Base-by-base conservation (phyloP, 331 rosid species). In the Erythrophleum ivorense region DNA sequence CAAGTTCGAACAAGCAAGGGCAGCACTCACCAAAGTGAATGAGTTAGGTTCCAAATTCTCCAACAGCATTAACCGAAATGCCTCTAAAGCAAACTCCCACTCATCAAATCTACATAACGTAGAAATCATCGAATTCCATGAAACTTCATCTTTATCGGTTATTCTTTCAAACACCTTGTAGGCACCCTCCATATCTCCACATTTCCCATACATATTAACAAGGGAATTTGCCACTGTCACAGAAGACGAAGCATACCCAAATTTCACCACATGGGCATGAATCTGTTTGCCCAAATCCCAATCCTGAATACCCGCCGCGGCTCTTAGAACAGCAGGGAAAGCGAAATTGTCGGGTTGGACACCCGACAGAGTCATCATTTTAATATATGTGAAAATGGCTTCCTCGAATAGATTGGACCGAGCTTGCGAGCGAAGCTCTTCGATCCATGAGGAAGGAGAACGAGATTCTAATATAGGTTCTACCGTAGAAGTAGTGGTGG, bases 121-220 rank as follows among this genome's bases (percentile, higher is more conserved):
- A 5, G 91, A 90, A 12, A 94, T 92, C 85, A 92, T 87, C 8
- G 95, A 90, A 70, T 94, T 94, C 97, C 98, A 94, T 0, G 98
- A 94, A 38, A 94, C 94, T 19, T 90, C 85, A 34, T 94, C 98
- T 40, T 88, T 89, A 0, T 84, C 85, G 40, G 82, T 0, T 0
- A 92, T 92, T 90, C 59, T 68, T 13, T 92, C 91, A 41, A 94
- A 94, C 89, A 90, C 88, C 45, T 76, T 83, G 79, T 57, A 79
- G 0, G 93, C 94, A 13, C 59, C 90, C 7, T 43, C 64, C 9
- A 91, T 82, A 36, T 90, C 89, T 3, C 94, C 94, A 52, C 92
- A 88, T 45, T 94, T 92, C 7, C 98, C 97, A 15, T 94, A 94
- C 91, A 90, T 70, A 45, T 89, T 84, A 6, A 94, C 86, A 3